These are phyloP conservation scores for Claviceps sp. DNA, from an alignment of 2,329 filamentous ascomycete species.

Conservation along the genomic window DNA sequence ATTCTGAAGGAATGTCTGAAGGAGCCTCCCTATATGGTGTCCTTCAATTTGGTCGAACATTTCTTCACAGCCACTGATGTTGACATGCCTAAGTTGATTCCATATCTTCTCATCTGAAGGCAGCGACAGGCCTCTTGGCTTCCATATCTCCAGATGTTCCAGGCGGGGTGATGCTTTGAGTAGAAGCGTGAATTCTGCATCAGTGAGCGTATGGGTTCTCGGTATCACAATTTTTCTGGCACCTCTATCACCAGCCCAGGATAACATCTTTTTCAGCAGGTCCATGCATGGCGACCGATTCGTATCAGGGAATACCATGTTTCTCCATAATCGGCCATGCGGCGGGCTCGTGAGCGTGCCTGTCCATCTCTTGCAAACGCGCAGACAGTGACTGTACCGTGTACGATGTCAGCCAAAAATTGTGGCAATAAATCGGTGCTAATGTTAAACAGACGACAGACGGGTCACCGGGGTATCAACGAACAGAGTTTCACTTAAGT, in stretches of 20 bases:
- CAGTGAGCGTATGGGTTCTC: conserved; percentile 11
- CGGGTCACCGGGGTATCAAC: not conserved
- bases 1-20: conserved; percentile 7
- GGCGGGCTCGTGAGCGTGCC: conserved; percentile 15
- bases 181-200: conserved; percentile 16
- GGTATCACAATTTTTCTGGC: conserved; percentile 17
- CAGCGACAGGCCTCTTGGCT: not conserved
- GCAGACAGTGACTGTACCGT: conserved; percentile 15
- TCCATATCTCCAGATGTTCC: conserved; percentile 14
- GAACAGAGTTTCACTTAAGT: conserved; percentile 15
- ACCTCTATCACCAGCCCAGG: conserved; percentile 18
- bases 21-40: conserved; percentile 2
- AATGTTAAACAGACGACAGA: not conserved
- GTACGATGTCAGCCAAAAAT: not conserved
- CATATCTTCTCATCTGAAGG: conserved; percentile 5
- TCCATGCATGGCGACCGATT: conserved; percentile 6
- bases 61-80: conserved; percentile 1
- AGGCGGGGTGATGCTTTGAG: conserved; percentile 15
- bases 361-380: conserved; percentile 16
- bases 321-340: conserved; percentile 19
- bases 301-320: conserved; percentile 15
- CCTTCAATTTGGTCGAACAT: too few species aligned
- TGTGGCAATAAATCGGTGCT: not conserved
- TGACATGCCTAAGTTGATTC: conserved; percentile 6
- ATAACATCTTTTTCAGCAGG: conserved; percentile 17